A percentile compares a stretch with the other conserved stretches of the same genome.
phyloP scores from a whole-genome alignment of 345 rosid species.

The Eucalyptus erythrocorys region DNA sequence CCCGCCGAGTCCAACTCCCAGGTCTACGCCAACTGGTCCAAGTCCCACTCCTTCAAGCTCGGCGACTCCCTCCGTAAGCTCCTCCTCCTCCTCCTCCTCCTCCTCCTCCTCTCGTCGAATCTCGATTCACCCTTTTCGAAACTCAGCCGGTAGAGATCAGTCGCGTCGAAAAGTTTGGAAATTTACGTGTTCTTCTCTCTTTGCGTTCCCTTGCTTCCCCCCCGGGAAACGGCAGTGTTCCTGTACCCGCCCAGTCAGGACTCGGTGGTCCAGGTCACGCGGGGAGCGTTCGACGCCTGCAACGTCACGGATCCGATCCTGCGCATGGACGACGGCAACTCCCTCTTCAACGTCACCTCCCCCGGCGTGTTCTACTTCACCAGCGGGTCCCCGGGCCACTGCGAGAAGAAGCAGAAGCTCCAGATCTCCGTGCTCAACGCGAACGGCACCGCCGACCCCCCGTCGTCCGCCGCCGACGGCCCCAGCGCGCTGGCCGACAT shows the following conservation, averaged over 20 bases:
- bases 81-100: background rate
- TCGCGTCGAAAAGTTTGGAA: background rate
- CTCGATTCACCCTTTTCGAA: background rate
- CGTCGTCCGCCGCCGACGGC: conserved; percentile 17
- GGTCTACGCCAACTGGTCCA: conserved; percentile 72
- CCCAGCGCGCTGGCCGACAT: conserved; percentile 40
- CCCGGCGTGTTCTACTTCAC: conserved; percentile 68
- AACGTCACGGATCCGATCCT: conserved; percentile 74
- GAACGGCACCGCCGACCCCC: conserved; percentile 25
- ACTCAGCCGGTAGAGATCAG: background rate
- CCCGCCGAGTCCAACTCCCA: conserved; percentile 49
- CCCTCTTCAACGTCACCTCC: conserved; percentile 72
- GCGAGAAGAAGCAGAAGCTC: conserved; percentile 84
- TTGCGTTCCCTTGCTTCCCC: background rate
- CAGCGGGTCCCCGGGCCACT: conserved; percentile 68
- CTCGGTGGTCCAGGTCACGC: conserved; percentile 73
- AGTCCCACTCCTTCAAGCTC: conserved; percentile 40
- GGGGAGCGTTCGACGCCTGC: conserved; percentile 47
- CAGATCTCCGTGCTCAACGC: conserved; percentile 35
- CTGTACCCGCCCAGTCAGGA: conserved; percentile 98
- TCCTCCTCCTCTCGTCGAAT: background rate
- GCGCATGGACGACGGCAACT: conserved; percentile 88
- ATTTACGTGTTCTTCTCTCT: background rate
- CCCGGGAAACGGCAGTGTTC: conserved; percentile 41
- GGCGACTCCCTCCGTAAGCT: conserved; percentile 76